These are phyloP conservation scores for Wallacemonas sp. DNA, from an alignment of 208 protist species.

Conservation along the genomic window DNA sequence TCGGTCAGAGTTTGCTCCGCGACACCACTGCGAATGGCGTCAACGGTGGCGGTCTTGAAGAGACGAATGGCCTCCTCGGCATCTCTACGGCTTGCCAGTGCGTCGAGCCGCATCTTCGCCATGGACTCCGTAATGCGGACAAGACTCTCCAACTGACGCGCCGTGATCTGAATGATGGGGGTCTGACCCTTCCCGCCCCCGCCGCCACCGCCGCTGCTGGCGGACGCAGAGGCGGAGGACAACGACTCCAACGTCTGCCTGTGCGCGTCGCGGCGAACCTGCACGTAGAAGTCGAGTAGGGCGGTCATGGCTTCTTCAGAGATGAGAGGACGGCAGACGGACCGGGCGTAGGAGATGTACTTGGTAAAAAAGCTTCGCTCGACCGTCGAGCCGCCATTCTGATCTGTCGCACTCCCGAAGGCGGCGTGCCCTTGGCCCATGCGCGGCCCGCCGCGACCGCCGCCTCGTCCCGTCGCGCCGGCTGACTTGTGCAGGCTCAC, in stretches of 20 bases:
- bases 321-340: constrained; percentile 90
- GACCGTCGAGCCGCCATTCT: constrained; percentile 37
- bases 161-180: constrained; percentile 95
- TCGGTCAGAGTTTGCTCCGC: constrained; percentile 78
- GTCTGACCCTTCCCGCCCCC: constrained; percentile 28
- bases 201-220: constrained; percentile 10
- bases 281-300: constrained; percentile 96
- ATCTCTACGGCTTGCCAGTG: constrained; percentile 84
- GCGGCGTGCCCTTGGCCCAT: constrained; percentile 29
- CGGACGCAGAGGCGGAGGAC: constrained; percentile 20
- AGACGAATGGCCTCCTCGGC: constrained; percentile 96
- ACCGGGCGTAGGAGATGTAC: constrained; percentile 94
- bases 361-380: constrained; percentile 91
- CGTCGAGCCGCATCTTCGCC: constrained; percentile 95
- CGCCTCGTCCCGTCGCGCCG: constrained; percentile 53
- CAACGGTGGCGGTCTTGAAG: constrained; percentile 94
- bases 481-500: constrained; percentile 95
- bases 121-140: constrained; percentile 97
- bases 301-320: constrained; percentile 89
- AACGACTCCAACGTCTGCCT: constrained; percentile 69
- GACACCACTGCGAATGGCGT: constrained; percentile 88
- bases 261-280: constrained; percentile 85
- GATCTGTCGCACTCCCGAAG: constrained; percentile 35
- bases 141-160: constrained; percentile 94
- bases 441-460: constrained; percentile 2